Percentiles rank a stretch among this genome's conserved stretches.
phyloP scores from a whole-genome alignment of 2,329 filamentous ascomycete genomes.

The Dryadomyces quercivorus region DNA sequence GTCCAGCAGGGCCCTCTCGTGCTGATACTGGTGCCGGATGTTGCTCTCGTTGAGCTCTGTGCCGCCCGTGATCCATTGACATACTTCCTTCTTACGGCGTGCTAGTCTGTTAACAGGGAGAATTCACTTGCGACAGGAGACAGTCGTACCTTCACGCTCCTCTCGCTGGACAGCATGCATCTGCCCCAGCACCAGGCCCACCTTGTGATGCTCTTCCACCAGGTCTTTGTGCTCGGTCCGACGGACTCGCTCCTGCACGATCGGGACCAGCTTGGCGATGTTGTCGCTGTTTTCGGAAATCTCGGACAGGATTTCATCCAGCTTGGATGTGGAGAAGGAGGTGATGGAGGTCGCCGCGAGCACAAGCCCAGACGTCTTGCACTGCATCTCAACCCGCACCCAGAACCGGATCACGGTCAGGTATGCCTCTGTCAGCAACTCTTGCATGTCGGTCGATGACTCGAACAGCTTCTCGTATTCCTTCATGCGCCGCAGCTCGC shows the following conservation, averaged over 20 bases:
- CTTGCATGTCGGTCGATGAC: slow-evolving; percentile 1
- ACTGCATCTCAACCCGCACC: slow-evolving; percentile 1
- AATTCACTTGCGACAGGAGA: not conserved
- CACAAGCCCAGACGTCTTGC: not conserved
- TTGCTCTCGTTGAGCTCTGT: slow-evolving; percentile 1
- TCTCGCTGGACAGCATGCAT: not conserved
- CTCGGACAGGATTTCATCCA: not conserved
- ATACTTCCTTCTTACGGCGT: not conserved
- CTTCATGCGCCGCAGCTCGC: not conserved
- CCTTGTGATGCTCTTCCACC: not conserved
- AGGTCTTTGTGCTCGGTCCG: not conserved
- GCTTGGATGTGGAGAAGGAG: not conserved
- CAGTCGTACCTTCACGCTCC: not conserved
- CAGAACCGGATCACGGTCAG: not conserved
- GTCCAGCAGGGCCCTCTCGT: not conserved
- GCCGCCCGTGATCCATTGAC: slow-evolving; percentile 1
- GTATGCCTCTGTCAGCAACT: slow-evolving; percentile 1
- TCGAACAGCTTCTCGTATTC: slow-evolving; percentile 1
- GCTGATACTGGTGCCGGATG: not conserved
- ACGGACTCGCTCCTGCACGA: slow-evolving; percentile 1
- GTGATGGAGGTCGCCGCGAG: not conserved
- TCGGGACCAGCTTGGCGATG: not conserved
- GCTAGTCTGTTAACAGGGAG: not conserved
- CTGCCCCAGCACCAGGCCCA: not conserved
- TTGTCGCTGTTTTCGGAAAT: not conserved